Evolutionary conservation across 805 yeast genomes (phyloP), one percentile per base, ranked within the genome.

Genomic region (Helenozyma baotianmanensis): DNA sequence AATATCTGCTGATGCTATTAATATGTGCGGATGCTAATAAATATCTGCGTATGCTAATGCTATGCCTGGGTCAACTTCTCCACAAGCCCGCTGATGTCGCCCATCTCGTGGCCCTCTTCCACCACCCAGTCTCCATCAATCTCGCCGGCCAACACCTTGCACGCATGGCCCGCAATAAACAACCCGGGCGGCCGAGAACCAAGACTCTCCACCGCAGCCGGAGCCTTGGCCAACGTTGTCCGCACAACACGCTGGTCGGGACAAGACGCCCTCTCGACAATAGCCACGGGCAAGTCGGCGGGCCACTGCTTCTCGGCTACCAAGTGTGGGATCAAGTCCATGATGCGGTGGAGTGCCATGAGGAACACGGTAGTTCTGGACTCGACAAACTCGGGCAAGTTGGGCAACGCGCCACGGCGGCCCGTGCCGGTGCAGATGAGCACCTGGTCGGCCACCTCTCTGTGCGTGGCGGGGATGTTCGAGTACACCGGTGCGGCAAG

Each of bases 111-210:
- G 2, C 77, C 75, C 44, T 74, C 78, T 39, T 72, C 76, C 2
- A 74, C 65, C 1, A 42, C 33, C 80, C 80, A 74, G 22, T 39
- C 53, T 12, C 27, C 38, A 1, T 47, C 33, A 4, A 48, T 25
- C 18, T 34, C 35, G 19, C 47, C 40, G 19, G 50, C 48, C 12
- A 78, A 53, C 0, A 78, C 80, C 9, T 70, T 70, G 45, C 96
- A 89, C 0, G 90, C 81, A 41, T 72, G 67, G 0, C 97, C 97
- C 1, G 86, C 74, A 2, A 90, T 81, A 25, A 90, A 64, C 33
- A 90, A 63, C 0, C 97, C 97, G 0, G 97, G 97, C 0, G 97
- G 97, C 42, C 96, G 68, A 9, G 92, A 80, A 0, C 96, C 97
- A 27, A 77, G 72, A 18, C 74, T 74, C 41, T 81, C 81, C 1